Conservation (phyloP, 768 basidiomycete genomes). For the Trametes meyenii region DNA sequence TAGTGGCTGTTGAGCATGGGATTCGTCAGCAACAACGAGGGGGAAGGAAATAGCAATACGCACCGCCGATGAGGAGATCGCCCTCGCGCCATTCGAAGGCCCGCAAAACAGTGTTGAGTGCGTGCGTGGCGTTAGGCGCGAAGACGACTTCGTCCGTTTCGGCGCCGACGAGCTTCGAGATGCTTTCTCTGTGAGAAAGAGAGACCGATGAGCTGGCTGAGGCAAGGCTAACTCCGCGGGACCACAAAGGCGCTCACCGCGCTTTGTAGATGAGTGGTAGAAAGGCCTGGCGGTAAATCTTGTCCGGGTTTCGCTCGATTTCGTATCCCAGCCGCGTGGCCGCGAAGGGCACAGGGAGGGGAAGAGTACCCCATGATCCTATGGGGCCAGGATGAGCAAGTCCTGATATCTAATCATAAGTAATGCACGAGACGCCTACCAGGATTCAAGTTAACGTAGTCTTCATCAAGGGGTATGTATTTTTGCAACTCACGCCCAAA, state of each 20-base stretch:
- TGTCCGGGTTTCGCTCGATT: constrained; percentile 26
- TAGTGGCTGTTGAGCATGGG: constrained; percentile 22
- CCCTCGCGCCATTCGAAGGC: constrained; percentile 70
- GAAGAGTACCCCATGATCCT: constrained; percentile 28
- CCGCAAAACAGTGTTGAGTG: constrained; percentile 64
- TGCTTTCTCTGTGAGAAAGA: constrained; percentile 41
- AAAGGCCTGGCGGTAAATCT: constrained; percentile 19
- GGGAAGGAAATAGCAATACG: not conserved
- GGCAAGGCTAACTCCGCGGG: too few species aligned
- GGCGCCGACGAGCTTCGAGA: constrained; percentile 54
- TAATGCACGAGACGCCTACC: constrained; percentile 39
- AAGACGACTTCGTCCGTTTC: constrained; percentile 59
- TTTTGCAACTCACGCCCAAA: constrained; percentile 62
- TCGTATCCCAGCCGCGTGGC: constrained; percentile 9
- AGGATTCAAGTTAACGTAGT: constrained; percentile 66
- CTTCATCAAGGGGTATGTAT: constrained; percentile 57
- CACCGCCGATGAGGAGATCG: constrained; percentile 58
- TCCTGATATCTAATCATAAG: not conserved
- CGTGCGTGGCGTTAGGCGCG: constrained; percentile 64
- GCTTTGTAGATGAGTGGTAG: constrained; percentile 15
- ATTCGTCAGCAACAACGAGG: not conserved
- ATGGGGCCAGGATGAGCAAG: not conserved
- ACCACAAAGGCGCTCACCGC: not conserved
- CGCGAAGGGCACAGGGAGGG: constrained; percentile 24
- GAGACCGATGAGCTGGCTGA: too few species aligned